A percentile compares a stretch with the other conserved stretches of the same genome.
Conservation (phyloP, 441 rosid species). For the Adansonia rubrostipa region DNA sequence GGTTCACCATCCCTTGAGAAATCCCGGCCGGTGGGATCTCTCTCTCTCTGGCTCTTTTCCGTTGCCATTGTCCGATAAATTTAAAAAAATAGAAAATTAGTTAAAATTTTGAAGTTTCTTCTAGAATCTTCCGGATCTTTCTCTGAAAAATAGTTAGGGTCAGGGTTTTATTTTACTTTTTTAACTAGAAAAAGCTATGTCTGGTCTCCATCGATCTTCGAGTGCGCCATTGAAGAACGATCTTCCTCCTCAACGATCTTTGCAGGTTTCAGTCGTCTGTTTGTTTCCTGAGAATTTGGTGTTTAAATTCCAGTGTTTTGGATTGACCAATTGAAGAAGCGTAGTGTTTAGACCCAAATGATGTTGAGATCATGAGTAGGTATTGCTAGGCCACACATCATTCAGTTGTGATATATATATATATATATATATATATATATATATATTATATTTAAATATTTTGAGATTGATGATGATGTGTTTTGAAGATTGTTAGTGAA, state of each 20-base stretch:
- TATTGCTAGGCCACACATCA: not conserved
- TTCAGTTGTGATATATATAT: not conserved
- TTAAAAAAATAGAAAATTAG: not conserved
- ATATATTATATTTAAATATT: not conserved
- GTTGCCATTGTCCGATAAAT: not conserved
- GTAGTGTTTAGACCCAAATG: not conserved
- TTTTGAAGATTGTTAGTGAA: not conserved
- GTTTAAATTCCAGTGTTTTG: not conserved
- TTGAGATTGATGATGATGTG: not conserved
- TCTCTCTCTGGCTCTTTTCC: conserved; percentile 8
- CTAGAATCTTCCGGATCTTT: conserved; percentile 1
- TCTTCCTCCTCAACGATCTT: conserved; percentile 92
- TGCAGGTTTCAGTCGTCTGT: conserved; percentile 60
- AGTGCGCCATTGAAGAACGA: conserved; percentile 74
- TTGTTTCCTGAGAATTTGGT: not conserved
- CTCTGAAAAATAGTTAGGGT: conserved; percentile 21
- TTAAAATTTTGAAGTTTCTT: not conserved
- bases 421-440: too few relatives aligned
- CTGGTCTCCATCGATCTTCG: conserved; percentile 70
- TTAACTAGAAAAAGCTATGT: conserved; percentile 46
- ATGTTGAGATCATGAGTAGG: not conserved
- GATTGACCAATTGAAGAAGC: not conserved
- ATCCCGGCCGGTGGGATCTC: conserved; percentile 34
- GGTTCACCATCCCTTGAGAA: conserved; percentile 21
- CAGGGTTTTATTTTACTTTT: conserved; percentile 32